Percentiles rank a stretch among this genome's conserved stretches.
Conservation (phyloP, 768 basidiomycete genomes). For the Termitomyces sp. region DNA sequence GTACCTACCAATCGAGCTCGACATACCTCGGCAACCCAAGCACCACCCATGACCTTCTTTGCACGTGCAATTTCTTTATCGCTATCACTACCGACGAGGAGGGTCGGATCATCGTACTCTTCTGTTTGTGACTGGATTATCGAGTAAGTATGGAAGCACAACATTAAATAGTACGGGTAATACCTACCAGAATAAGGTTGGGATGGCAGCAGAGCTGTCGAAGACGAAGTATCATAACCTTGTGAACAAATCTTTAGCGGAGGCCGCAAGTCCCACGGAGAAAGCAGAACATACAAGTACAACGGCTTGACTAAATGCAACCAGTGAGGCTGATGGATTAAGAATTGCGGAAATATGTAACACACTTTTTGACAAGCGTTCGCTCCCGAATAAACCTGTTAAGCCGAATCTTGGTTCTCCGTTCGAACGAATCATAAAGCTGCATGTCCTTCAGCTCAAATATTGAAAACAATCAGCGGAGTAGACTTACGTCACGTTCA, state of each 20-base stretch:
- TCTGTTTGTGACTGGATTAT: conserved; percentile 32
- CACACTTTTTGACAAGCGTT: conserved; percentile 71
- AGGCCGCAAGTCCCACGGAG: neutral
- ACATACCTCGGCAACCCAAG: conserved; percentile 37
- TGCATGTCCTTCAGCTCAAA: conserved; percentile 14
- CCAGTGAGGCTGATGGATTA: neutral
- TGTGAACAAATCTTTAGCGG: neutral
- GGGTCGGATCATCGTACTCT: conserved; percentile 45
- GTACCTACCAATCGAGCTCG: neutral
- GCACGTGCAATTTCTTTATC: conserved; percentile 60
- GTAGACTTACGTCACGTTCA: conserved; percentile 50
- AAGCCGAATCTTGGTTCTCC: conserved; percentile 45
- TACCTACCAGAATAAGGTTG: conserved; percentile 56
- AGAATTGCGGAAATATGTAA: conserved; percentile 7
- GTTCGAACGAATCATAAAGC: conserved; percentile 58
- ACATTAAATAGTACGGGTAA: conserved; percentile 1
- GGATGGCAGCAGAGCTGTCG: conserved; percentile 75
- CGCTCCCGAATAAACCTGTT: conserved; percentile 57
- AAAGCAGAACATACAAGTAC: conserved; percentile 33
- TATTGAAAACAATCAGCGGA: neutral
- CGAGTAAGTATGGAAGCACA: neutral
- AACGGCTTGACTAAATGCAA: conserved; percentile 34
- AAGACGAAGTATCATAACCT: conserved; percentile 73
- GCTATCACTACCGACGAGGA: conserved; percentile 38
- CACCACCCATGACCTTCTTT: conserved; percentile 36